Conservation (phyloP, 1,284 basidiomycete genomes). For the Ceratobasidium sp. region DNA sequence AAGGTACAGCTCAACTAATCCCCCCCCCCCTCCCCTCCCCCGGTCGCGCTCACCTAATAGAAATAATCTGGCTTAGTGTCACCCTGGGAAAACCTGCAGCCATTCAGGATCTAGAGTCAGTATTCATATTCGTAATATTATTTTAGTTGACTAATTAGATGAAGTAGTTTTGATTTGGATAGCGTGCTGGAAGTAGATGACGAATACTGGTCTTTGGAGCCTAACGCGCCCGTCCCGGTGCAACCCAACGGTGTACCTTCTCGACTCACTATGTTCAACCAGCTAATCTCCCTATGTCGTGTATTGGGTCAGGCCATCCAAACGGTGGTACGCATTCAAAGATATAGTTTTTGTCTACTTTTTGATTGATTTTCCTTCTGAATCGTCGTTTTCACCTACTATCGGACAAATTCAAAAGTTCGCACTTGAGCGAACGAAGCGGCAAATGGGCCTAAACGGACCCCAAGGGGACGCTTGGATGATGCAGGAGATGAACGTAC, state of each 20-base stretch:
- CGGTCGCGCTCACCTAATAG: neutral
- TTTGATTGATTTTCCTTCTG: too few relatives aligned
- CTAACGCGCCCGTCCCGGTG: neutral
- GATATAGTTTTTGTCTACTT: neutral
- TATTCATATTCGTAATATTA: neutral
- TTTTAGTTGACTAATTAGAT: neutral
- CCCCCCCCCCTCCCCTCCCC: too few relatives aligned
- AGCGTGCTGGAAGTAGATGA: neutral
- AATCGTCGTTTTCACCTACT: too few relatives aligned
- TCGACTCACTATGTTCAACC: neutral
- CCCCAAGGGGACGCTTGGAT: conserved; percentile 4
- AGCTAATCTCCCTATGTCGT: neutral
- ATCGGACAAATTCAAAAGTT: too few relatives aligned
- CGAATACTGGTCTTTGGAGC: conserved; percentile 14
- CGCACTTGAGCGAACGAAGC: conserved; percentile 1
- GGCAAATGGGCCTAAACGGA: conserved; percentile 1
- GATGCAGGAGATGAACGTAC: neutral
- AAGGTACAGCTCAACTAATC: neutral
- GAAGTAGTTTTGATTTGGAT: conserved; percentile 1
- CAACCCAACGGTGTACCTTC: neutral
- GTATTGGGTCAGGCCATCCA: neutral
- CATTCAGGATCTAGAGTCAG: neutral
- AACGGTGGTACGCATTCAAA: conserved; percentile 1
- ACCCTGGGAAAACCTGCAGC: neutral
- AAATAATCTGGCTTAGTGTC: neutral